A percentile compares a stretch with the other conserved stretches of the same genome.
phyloP scores from a whole-genome alignment of 192 early-diverging fungal species.

The Anaeromyces robustus region DNA sequence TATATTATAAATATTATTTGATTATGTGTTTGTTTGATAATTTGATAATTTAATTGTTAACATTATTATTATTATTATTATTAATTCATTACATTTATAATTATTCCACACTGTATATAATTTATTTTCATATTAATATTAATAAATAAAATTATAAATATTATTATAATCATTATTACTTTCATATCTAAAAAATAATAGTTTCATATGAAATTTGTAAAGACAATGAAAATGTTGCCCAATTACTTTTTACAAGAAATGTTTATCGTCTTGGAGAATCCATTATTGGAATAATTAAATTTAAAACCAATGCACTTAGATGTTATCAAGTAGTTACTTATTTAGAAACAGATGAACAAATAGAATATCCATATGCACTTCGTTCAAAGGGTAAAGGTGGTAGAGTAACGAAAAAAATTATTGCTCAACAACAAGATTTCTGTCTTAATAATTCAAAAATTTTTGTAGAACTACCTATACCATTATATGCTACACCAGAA shows the following conservation, averaged over 20 bases:
- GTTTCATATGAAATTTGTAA: not conserved
- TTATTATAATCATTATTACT: too few relatives aligned
- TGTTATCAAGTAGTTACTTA: not conserved
- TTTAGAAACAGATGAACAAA: not conserved
- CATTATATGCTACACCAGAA: not conserved
- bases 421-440: not conserved
- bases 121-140: too few relatives aligned
- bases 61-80: too few relatives aligned
- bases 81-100: too few relatives aligned
- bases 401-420: not conserved
- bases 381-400: not conserved
- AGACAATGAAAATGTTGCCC: not conserved
- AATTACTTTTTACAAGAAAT: not conserved
- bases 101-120: too few relatives aligned
- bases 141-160: too few relatives aligned
- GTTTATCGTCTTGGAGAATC: not conserved
- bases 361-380: not conserved
- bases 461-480: not conserved
- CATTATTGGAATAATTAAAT: not conserved
- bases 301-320: not conserved
- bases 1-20: too few relatives aligned
- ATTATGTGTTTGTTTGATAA: too few relatives aligned
- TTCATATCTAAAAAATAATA: too few relatives aligned
- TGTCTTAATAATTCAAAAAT: not conserved
- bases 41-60: too few relatives aligned